These are phyloP conservation scores for Sclerotinia subarctica DNA, from an alignment of 2,329 filamentous ascomycete species.

Conservation along the genomic window DNA sequence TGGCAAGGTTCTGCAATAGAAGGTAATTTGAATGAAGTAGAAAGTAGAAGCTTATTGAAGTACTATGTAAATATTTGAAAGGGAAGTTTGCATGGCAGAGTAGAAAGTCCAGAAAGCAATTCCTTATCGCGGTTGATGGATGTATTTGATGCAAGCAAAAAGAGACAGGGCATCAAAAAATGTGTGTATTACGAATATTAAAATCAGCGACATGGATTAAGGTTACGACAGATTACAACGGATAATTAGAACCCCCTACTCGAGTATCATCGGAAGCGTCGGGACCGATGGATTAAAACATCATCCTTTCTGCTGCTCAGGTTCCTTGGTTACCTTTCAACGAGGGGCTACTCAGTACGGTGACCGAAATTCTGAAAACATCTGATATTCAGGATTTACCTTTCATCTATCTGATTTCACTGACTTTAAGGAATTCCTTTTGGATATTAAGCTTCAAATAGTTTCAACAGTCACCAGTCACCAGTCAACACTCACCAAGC, in stretches of 20 bases:
- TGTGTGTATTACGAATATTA: not conserved
- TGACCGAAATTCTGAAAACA: not conserved
- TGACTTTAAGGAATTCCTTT: not conserved
- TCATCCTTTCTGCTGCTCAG: not conserved
- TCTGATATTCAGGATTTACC: not conserved
- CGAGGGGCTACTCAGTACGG: constrained; percentile 14
- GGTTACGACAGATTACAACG: too few species aligned
- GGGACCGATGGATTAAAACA: not conserved
- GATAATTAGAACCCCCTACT: too few species aligned
- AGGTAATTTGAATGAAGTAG: not conserved
- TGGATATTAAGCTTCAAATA: not conserved
- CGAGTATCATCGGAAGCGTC: not conserved
- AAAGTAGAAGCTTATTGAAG: not conserved
- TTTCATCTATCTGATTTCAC: not conserved
- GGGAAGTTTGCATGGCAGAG: not conserved
- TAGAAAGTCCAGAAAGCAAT: not conserved
- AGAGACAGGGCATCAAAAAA: not conserved
- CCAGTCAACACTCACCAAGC: not conserved
- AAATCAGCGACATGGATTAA: not conserved
- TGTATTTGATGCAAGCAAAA: not conserved
- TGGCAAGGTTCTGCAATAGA: not conserved
- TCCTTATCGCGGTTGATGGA: constrained; percentile 6
- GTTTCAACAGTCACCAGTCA: not conserved
- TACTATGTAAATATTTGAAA: not conserved
- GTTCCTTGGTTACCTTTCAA: not conserved